Percentiles rank a stretch among this genome's conserved stretches.
phyloP scores from a whole-genome alignment of 129 eudicot species.

The Apium graveolens region DNA sequence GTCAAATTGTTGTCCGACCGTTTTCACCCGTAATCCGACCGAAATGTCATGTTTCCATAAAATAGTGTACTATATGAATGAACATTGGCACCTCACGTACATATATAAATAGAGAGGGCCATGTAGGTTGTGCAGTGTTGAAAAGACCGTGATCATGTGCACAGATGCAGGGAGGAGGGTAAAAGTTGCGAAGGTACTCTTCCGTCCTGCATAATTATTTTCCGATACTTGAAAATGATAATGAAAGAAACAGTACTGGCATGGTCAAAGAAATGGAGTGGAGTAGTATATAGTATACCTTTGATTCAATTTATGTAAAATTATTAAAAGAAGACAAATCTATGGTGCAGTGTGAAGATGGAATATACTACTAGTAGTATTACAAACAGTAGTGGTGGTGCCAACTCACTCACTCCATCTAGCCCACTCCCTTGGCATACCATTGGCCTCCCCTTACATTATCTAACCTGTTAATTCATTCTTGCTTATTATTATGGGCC shows the following conservation, averaged over 20 bases:
- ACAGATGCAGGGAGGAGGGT: background rate
- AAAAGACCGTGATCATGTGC: background rate
- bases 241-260: background rate
- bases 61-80: too few relatives aligned
- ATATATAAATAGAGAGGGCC: background rate
- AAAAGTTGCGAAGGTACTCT: background rate
- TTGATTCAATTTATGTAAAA: background rate
- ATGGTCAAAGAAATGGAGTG: background rate
- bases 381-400: background rate
- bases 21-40: too few relatives aligned
- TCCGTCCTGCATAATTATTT: background rate
- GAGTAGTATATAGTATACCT: background rate
- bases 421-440: conserved; percentile 8
- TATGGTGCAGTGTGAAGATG: conserved; percentile 5
- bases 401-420: background rate
- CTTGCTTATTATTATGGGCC: background rate
- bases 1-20: too few relatives aligned
- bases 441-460: background rate
- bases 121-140: background rate
- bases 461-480: background rate
- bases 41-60: too few relatives aligned
- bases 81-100: too few relatives aligned
- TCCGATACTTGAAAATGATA: background rate
- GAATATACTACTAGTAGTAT: background rate
- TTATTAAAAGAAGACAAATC: conserved; percentile 10